Percentiles rank a stretch among this genome's conserved stretches.
These are phyloP conservation scores for Monosporascus ibericus DNA, from an alignment of 2,329 filamentous ascomycete genomes.

Conservation along the genomic window DNA sequence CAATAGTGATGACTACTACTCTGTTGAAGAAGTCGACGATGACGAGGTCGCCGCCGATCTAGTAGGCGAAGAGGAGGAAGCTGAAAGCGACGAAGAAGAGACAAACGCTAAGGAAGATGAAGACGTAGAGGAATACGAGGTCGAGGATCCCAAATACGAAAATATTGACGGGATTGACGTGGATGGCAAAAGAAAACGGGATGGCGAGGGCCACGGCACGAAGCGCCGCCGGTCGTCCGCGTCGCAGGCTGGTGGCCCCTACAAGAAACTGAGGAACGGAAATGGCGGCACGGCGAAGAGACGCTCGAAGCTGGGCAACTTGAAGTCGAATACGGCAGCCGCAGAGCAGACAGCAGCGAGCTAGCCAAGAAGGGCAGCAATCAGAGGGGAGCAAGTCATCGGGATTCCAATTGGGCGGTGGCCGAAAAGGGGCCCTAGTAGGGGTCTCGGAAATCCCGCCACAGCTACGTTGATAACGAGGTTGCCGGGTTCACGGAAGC, in stretches of 20 bases:
- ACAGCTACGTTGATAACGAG: too few relatives aligned
- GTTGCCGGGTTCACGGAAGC: too few relatives aligned
- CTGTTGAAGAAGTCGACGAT: neutral
- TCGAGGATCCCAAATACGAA: neutral
- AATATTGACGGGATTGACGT: neutral
- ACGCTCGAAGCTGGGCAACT: neutral
- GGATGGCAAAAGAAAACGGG: neutral
- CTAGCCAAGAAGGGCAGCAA: too few relatives aligned
- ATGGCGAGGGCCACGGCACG: neutral
- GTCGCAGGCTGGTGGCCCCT: neutral
- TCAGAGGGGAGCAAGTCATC: too few relatives aligned
- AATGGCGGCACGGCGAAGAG: neutral
- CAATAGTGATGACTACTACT: neutral
- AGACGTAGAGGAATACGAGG: neutral
- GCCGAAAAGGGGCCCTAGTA: too few relatives aligned
- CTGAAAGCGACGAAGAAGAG: neutral
- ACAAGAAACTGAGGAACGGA: neutral
- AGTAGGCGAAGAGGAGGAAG: neutral
- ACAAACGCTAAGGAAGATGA: neutral
- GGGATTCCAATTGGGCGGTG: too few relatives aligned
- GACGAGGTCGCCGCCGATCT: neutral
- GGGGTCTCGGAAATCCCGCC: too few relatives aligned
- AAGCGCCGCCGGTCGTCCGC: neutral
- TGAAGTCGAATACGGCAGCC: neutral
- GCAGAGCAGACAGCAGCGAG: too few relatives aligned